phyloP scores from a whole-genome alignment of 345 rosid genomes.

The Eucalyptus marginata region DNA sequence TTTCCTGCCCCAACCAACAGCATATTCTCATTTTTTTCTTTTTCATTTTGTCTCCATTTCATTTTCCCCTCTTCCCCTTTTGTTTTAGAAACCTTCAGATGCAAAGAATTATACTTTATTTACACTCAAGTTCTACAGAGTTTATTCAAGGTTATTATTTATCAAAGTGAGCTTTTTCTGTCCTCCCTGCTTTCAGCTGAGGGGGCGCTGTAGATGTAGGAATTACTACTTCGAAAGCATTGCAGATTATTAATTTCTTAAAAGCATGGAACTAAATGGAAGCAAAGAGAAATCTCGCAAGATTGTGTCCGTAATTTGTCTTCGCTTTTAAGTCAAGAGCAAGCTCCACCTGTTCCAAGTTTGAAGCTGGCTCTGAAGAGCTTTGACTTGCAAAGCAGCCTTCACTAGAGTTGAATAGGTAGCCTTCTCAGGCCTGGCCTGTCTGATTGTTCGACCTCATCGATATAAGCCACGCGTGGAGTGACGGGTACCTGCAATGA shows the following conservation, averaged over 20 bases:
- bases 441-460: conserved; percentile 87
- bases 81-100: too few species aligned
- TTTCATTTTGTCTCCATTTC: background rate
- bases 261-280: background rate
- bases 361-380: conserved; percentile 67
- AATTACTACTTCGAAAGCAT: background rate
- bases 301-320: background rate
- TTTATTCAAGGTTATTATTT: background rate
- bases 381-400: conserved; percentile 75
- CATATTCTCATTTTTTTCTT: too few species aligned
- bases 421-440: conserved; percentile 59
- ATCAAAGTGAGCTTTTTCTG: background rate
- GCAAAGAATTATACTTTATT: too few species aligned
- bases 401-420: conserved; percentile 81
- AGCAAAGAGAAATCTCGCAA: background rate
- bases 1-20: too few species aligned
- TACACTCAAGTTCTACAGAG: too few species aligned
- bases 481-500: conserved; percentile 74
- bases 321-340: background rate
- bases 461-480: conserved; percentile 96
- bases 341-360: conserved; percentile 72
- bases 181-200: too few species aligned
- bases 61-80: too few species aligned
- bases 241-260: background rate
- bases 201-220: too few species aligned